Base-by-base conservation (phyloP, 345 rosid species). In the Hevea brasiliensis region DNA sequence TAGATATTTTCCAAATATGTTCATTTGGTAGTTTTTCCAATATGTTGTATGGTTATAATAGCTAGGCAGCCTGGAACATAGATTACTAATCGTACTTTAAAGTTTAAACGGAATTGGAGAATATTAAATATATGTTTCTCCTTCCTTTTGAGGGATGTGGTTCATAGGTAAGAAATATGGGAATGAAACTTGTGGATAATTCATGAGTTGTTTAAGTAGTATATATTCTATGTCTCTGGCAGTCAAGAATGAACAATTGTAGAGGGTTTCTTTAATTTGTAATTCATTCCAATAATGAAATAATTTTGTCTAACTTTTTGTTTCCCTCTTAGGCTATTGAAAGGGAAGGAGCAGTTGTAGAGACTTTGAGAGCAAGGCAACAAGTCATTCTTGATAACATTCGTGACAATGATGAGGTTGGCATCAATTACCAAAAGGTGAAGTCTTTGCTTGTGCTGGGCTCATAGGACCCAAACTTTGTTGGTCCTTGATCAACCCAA, bases 301-400 rank as follows among this genome's bases (percentile, higher is more conserved):
- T 63, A 37, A 18, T 42, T 26, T 51, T 15, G 20, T 68, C 51
- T 53, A 27, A 10, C 15, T 3, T 69, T 12, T 23, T 35, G 45
- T 2, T 15, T 60, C 63, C 59, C 15, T 17, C 26, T 11, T 79
- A 92, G 97, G 86, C 82, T 81, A 72, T 85, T 76, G 91, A 87
- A 75, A 88, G 82, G 72, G 92, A 89, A 73, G 84, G 83, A 71
- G 64, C 85, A 55, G 84, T 85, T 59, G 84, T 85, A 1, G 87
- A 90, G 67, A 85, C 88, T 74, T 78, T 92, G 75, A 86, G 85
- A 79, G 85, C 77, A 73, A 88, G 97, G 87, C 89, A 93, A 70
- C 97, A 88, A 90, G 85, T 84, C 55, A 92, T 92, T 85, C 98
- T 94, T 48, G 98, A 94, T 85, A 92, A 94, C 79, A 90, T 94